These are phyloP conservation scores for Phalaenopsis equestris DNA, from an alignment of 106 monocot genomes.

Conservation along the genomic window DNA sequence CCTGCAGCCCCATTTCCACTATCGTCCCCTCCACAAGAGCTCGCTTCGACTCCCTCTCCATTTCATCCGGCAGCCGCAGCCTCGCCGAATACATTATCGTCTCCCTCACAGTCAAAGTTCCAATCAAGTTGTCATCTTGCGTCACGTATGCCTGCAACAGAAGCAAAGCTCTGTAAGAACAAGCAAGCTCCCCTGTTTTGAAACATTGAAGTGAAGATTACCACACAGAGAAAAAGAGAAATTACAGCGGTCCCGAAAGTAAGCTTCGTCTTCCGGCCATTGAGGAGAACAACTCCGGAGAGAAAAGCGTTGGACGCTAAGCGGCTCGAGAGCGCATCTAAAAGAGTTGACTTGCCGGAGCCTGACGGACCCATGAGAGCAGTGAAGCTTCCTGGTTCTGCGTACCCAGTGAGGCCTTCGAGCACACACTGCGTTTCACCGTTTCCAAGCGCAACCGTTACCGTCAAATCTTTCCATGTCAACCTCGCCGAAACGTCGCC, in stretches of 20 bases:
- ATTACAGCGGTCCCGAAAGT: conserved; percentile 71
- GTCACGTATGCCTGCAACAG: conserved; percentile 69
- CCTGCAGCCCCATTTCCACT: conserved; percentile 74
- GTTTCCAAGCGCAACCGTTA: conserved; percentile 38
- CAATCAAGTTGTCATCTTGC: conserved; percentile 80
- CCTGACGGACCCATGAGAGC: conserved; percentile 82
- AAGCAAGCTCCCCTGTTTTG: not conserved
- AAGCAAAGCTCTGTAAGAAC: not conserved
- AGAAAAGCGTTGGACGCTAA: conserved; percentile 65
- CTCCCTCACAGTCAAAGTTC: conserved; percentile 80
- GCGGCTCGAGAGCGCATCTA: conserved; percentile 58
- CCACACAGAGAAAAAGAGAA: not conserved
- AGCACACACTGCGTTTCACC: conserved; percentile 49
- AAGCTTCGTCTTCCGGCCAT: conserved; percentile 63
- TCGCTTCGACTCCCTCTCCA: conserved; percentile 57
- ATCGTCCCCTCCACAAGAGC: conserved; percentile 75
- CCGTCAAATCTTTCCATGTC: conserved; percentile 68
- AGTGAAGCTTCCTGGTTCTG: conserved; percentile 58
- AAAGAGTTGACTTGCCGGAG: conserved; percentile 66
- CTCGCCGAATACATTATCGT: conserved; percentile 70
- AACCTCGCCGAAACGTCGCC: conserved; percentile 58
- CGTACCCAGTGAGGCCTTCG: conserved; percentile 57
- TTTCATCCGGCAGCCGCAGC: conserved; percentile 67
- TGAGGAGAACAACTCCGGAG: conserved; percentile 47
- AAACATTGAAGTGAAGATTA: not conserved